Conservation (phyloP, 345 rosid species). For the Citrus maxima region DNA sequence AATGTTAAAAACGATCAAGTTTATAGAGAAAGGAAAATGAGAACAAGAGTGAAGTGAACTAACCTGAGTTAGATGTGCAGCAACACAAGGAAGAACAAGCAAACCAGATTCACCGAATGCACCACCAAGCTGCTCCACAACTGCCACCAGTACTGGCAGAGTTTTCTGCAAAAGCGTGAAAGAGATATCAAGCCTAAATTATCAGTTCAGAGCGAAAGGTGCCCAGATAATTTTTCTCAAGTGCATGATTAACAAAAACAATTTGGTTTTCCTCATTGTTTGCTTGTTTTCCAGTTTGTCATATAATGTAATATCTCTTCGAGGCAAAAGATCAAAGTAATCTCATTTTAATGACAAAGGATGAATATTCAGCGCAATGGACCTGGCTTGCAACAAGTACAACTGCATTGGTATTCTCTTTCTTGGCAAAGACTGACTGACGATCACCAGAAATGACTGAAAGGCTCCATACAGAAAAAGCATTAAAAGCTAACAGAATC, state of each 20-base stretch:
- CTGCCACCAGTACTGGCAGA: conserved; percentile 82
- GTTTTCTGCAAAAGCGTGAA: conserved; percentile 58
- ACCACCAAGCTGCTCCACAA: conserved; percentile 82
- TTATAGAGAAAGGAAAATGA: not conserved
- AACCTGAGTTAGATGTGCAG: conserved; percentile 87
- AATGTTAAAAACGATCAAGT: conserved; percentile 5
- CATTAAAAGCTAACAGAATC: conserved; percentile 56
- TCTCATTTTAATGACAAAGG: not conserved
- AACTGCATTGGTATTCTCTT: conserved; percentile 65
- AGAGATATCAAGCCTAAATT: not conserved
- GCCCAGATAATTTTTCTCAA: not conserved
- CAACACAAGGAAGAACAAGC: conserved; percentile 90
- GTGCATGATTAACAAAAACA: not conserved
- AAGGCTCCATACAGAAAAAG: conserved; percentile 48
- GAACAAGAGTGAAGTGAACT: not conserved
- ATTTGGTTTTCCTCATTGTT: not conserved
- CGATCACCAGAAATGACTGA: conserved; percentile 47
- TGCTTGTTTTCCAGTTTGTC: too few relatives aligned
- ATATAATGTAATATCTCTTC: too few relatives aligned
- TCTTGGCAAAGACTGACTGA: conserved; percentile 47
- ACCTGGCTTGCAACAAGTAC: conserved; percentile 91
- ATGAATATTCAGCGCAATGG: not conserved
- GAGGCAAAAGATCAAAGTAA: not conserved
- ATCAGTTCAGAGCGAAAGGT: not conserved
- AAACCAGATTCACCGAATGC: conserved; percentile 87